Percentiles rank a stretch among this genome's conserved stretches.
Conservation (phyloP, 345 rosid genomes). For the Aethionema arabicum region DNA sequence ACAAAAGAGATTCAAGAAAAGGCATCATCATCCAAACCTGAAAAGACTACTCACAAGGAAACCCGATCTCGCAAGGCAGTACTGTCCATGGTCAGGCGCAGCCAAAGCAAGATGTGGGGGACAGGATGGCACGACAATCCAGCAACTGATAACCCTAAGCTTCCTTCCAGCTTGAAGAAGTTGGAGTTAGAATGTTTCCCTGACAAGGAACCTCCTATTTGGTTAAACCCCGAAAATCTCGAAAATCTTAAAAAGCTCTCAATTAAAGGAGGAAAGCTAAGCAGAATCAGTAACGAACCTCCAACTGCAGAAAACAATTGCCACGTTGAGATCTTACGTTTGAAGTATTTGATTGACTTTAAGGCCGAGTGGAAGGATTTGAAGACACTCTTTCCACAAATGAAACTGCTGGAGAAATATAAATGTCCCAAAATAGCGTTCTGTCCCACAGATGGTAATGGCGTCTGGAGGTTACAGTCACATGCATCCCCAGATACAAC, state of each 20-base stretch:
- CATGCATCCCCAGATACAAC: background rate
- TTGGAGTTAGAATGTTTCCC: slow-evolving; percentile 43
- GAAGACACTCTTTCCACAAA: slow-evolving; percentile 27
- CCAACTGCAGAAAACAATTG: slow-evolving; percentile 10
- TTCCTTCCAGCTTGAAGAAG: slow-evolving; percentile 35
- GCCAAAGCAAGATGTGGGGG: background rate
- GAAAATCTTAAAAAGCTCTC: slow-evolving; percentile 34
- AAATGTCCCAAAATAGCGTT: slow-evolving; percentile 40
- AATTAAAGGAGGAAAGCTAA: slow-evolving; percentile 43
- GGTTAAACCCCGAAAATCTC: slow-evolving; percentile 37
- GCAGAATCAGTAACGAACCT: slow-evolving; percentile 2
- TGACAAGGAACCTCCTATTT: slow-evolving; percentile 17
- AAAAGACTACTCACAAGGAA: background rate
- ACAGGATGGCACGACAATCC: background rate
- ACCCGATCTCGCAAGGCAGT: background rate
- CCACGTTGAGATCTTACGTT: slow-evolving; percentile 34
- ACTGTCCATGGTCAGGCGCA: background rate
- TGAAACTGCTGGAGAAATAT: slow-evolving; percentile 40
- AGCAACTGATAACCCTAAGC: background rate
- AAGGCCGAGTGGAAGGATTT: slow-evolving; percentile 38
- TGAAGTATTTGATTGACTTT: slow-evolving; percentile 46
- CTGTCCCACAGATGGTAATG: slow-evolving; percentile 44
- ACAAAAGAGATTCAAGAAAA: background rate
- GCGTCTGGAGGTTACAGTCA: slow-evolving; percentile 36
- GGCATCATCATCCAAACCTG: background rate